These are phyloP conservation scores for Boletus tomentosulus DNA, from an alignment of 768 basidiomycete genomes.

Conservation along the genomic window DNA sequence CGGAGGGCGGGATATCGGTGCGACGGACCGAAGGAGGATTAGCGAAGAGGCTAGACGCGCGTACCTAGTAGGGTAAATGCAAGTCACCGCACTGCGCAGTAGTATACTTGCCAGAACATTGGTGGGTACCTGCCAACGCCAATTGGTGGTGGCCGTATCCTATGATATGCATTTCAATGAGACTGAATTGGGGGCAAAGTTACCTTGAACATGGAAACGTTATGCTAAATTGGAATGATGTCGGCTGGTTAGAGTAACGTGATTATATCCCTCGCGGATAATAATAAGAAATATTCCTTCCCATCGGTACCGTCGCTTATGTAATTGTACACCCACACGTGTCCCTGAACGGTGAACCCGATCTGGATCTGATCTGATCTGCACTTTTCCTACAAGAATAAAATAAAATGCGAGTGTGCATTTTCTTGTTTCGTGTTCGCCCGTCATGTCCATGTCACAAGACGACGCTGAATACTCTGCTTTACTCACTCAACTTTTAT, in stretches of 20 bases:
- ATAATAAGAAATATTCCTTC: too few relatives aligned
- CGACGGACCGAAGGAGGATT: background rate
- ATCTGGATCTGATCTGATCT: background rate
- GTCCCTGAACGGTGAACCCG: background rate
- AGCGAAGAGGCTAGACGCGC: background rate
- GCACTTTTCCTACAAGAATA: background rate
- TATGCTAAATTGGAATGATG: background rate
- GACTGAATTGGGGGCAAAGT: background rate
- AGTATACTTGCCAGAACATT: too few relatives aligned
- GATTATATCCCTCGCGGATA: background rate
- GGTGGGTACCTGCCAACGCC: too few relatives aligned
- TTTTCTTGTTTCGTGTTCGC: background rate
- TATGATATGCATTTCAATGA: too few relatives aligned
- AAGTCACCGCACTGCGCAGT: too few relatives aligned
- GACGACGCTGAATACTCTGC: slow-evolving; percentile 30
- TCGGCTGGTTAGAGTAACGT: background rate
- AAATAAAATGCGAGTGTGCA: background rate
- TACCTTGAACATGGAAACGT: background rate
- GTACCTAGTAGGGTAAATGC: background rate
- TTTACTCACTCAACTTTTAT: slow-evolving; percentile 27
- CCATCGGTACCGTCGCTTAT: too few relatives aligned
- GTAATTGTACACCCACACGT: too few relatives aligned
- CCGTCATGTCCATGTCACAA: slow-evolving; percentile 21
- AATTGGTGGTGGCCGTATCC: too few relatives aligned
- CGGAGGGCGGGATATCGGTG: background rate